Evolutionary conservation across 164 flowering plant genomes (phyloP).

Genomic region (Echeveria elegans): DNA sequence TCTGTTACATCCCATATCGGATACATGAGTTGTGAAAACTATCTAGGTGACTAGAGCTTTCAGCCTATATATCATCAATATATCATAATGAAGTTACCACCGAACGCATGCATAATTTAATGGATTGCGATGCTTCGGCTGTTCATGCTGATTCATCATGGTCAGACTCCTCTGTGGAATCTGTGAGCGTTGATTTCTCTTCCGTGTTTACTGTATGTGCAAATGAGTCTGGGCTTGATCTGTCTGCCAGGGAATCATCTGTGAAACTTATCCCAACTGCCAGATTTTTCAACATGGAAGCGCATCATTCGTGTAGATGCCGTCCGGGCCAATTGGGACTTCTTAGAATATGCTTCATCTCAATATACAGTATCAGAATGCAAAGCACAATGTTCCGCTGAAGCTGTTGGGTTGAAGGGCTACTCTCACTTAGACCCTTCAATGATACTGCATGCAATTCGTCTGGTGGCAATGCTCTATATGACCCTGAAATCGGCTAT

Average conservation of each 20-base stretch:
- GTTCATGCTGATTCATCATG: conserved; percentile 43
- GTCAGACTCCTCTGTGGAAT: conserved; percentile 53
- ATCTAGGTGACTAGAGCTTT: too few species aligned
- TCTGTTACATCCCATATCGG: too few species aligned
- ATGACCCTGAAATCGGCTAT: conserved; percentile 88
- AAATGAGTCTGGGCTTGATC: conserved; percentile 26
- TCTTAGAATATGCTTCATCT: conserved; percentile 47
- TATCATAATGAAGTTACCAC: too few species aligned
- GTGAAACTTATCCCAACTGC: too few species aligned
- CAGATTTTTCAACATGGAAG: conserved; percentile 88
- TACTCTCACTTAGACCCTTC: conserved; percentile 73
- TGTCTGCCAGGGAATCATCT: conserved; percentile 16
- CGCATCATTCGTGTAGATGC: conserved; percentile 93
- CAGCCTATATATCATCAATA: too few species aligned
- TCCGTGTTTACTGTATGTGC: conserved; percentile 19
- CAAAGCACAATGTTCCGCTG: conserved; percentile 57
- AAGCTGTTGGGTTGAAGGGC: conserved; percentile 73
- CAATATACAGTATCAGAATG: conserved; percentile 60
- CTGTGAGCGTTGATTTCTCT: conserved; percentile 27
- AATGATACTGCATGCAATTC: conserved; percentile 74
- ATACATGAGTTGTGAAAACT: too few species aligned
- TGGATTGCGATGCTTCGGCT: conserved; percentile 22
- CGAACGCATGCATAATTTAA: too few species aligned
- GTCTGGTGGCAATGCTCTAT: conserved; percentile 78
- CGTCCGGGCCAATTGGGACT: conserved; percentile 72